Conservation (phyloP, 345 rosid species). For the Crucihimalaya himalaica region DNA sequence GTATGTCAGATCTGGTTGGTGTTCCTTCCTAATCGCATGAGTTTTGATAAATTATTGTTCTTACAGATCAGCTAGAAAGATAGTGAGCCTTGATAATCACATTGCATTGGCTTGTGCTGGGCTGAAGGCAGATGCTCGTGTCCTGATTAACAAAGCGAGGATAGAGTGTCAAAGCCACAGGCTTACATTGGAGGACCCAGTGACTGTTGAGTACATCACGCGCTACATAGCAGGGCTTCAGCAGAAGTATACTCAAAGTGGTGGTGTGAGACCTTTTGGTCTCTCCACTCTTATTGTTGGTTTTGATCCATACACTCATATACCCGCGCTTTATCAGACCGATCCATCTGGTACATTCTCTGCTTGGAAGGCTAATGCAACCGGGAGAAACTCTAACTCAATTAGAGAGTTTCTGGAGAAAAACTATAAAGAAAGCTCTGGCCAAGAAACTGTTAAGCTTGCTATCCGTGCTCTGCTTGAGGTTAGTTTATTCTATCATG, state of each 20-base stretch:
- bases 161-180: slow-evolving; percentile 83
- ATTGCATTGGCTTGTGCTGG: slow-evolving; percentile 91
- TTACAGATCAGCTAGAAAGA: slow-evolving; percentile 82
- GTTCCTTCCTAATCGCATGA: neutral
- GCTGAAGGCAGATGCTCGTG: slow-evolving; percentile 79
- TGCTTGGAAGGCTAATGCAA: slow-evolving; percentile 98
- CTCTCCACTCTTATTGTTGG: slow-evolving; percentile 78
- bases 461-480: slow-evolving; percentile 93
- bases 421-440: slow-evolving; percentile 79
- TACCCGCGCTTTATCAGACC: slow-evolving; percentile 81
- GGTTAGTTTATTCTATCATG: slow-evolving; percentile 47
- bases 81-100: slow-evolving; percentile 82
- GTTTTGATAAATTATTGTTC: neutral
- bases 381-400: slow-evolving; percentile 90
- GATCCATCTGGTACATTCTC: slow-evolving; percentile 97
- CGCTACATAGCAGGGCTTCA: slow-evolving; percentile 91
- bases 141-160: slow-evolving; percentile 66
- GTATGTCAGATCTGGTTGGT: neutral
- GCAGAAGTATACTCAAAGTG: slow-evolving; percentile 95
- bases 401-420: slow-evolving; percentile 89
- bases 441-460: slow-evolving; percentile 86
- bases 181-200: slow-evolving; percentile 95
- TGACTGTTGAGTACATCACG: slow-evolving; percentile 86
- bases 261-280: slow-evolving; percentile 88
- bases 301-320: slow-evolving; percentile 74